Evolutionary conservation across 768 basidiomycete genomes (phyloP).

Genomic region (Epithele typhae): DNA sequence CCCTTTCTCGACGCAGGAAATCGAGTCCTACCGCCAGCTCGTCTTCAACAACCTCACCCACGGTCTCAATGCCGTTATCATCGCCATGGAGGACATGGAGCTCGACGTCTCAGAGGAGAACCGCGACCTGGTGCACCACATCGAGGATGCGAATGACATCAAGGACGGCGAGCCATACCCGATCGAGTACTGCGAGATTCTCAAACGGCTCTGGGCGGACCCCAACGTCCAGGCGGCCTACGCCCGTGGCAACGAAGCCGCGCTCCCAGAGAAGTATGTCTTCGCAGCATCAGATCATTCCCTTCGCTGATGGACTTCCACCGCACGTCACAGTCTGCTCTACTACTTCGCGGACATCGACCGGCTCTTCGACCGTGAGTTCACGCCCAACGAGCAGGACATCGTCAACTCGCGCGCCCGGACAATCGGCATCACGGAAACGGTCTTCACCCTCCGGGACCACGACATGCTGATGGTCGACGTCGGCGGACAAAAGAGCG

Average conservation of each 20-base stretch:
- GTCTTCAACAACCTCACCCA: conserved; percentile 90
- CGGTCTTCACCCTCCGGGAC: conserved; percentile 71
- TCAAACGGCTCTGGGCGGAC: conserved; percentile 76
- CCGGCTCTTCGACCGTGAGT: conserved; percentile 70
- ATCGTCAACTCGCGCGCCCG: conserved; percentile 83
- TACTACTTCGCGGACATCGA: conserved; percentile 82
- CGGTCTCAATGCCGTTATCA: conserved; percentile 78
- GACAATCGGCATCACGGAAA: conserved; percentile 90
- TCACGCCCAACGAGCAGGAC: conserved; percentile 78
- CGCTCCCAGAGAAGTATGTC: conserved; percentile 80
- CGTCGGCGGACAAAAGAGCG: conserved; percentile 91
- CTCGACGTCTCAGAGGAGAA: conserved; percentile 67
- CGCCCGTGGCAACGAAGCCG: conserved; percentile 82
- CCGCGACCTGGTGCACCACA: conserved; percentile 47
- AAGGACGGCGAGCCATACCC: conserved; percentile 83
- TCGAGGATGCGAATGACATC: conserved; percentile 69
- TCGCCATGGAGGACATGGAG: conserved; percentile 87
- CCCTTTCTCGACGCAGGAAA: conserved; percentile 76
- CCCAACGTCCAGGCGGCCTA: conserved; percentile 71
- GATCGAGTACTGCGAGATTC: conserved; percentile 54
- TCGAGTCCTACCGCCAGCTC: conserved; percentile 87
- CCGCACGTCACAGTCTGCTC: conserved; percentile 40
- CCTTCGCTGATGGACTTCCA: conserved; percentile 3
- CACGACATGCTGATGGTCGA: conserved; percentile 93
- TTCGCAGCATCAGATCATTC: conserved; percentile 4